Percentiles rank a stretch among this genome's conserved stretches.
Conservation (phyloP, 352 stramenopile species). For the Globisporangium okanoganense region DNA sequence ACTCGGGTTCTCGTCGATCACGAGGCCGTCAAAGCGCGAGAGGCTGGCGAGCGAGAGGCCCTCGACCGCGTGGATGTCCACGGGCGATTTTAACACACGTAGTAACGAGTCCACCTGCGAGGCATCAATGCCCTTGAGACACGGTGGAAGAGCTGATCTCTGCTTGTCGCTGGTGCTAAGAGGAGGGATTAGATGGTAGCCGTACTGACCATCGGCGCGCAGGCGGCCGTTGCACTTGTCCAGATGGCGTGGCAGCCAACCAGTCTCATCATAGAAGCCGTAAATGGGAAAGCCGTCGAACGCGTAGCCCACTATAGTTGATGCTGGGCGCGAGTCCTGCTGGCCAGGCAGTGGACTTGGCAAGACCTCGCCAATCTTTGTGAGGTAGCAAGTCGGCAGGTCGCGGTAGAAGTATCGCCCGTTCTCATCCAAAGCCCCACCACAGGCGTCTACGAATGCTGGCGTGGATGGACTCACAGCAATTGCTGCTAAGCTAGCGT, state of each 20-base stretch:
- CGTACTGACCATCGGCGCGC: conserved; percentile 40
- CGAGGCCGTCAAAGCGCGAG: conserved; percentile 42
- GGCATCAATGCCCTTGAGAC: conserved; percentile 42
- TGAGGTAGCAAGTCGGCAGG: conserved; percentile 41
- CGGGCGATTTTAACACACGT: conserved; percentile 41
- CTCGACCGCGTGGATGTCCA: conserved; percentile 43
- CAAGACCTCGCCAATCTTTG: conserved; percentile 2
- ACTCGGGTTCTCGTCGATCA: conserved; percentile 45
- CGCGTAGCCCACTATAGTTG: conserved; percentile 46
- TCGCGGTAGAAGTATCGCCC: conserved; percentile 49
- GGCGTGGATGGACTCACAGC: neutral
- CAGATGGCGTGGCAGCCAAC: conserved; percentile 29
- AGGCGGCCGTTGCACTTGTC: conserved; percentile 57
- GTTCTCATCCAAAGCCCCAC: conserved; percentile 38
- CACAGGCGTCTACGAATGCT: conserved; percentile 25
- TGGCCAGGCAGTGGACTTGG: neutral
- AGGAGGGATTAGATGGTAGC: conserved; percentile 41
- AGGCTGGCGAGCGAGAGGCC: conserved; percentile 43
- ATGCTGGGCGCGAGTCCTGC: conserved; percentile 5
- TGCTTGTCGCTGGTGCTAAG: neutral
- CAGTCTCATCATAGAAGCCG: conserved; percentile 42
- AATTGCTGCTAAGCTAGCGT: conserved; percentile 1
- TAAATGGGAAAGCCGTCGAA: conserved; percentile 65
- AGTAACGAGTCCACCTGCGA: conserved; percentile 17
- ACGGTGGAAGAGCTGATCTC: conserved; percentile 44